These are phyloP conservation scores for Lobosporangium transversale DNA, from an alignment of 192 early-diverging fungal species.

Conservation along the genomic window DNA sequence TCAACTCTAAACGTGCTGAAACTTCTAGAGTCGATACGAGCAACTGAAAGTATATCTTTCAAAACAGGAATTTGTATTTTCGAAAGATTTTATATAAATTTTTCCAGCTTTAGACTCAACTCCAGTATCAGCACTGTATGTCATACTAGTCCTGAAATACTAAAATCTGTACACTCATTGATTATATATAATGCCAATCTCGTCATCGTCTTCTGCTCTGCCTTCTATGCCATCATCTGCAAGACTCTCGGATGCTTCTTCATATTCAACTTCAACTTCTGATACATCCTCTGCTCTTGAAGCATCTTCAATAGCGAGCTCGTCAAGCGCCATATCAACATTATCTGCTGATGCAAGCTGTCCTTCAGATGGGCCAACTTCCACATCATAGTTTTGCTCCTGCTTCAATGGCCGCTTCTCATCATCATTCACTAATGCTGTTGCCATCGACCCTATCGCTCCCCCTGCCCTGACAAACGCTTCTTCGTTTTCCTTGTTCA, in stretches of 20 bases:
- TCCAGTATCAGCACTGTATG: no score
- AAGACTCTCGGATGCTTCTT: not conserved
- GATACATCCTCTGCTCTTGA: constrained; percentile 5
- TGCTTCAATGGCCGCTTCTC: not conserved
- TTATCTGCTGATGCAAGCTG: constrained; percentile 6
- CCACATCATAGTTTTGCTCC: not conserved
- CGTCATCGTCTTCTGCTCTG: no score
- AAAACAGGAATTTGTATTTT: no score
- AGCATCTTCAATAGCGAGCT: constrained; percentile 9
- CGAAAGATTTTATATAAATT: no score
- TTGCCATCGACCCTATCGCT: not conserved
- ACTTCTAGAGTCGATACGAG: no score
- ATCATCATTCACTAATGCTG: not conserved
- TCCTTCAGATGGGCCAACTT: constrained; percentile 1
- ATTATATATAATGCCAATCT: no score
- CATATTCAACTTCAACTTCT: constrained; percentile 24
- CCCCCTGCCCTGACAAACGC: not conserved
- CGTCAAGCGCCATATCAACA: constrained; percentile 12
- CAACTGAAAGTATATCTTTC: no score
- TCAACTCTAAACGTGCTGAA: no score
- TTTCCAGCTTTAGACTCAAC: no score
- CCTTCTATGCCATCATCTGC: no score
- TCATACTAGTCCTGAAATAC: no score
- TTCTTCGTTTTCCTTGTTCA: not conserved
- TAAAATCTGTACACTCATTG: no score